Evolutionary conservation across 1,284 basidiomycete genomes (phyloP).

Genomic region (Cryptococcus sp.): DNA sequence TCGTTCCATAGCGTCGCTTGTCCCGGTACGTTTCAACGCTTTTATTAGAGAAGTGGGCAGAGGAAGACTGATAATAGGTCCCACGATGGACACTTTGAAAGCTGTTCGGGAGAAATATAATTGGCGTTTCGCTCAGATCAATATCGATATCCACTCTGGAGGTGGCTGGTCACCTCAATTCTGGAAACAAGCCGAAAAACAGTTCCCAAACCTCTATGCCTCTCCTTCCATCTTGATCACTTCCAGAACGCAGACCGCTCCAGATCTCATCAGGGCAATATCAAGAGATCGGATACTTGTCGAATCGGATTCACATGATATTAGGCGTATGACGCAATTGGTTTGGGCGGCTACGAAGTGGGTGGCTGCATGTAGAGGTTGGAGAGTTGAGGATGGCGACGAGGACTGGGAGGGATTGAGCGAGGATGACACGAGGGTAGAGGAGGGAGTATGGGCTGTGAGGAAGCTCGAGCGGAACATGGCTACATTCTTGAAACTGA

Average conservation of each 20-base stretch:
- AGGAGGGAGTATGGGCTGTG: conserved; percentile 14
- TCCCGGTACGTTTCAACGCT: conserved; percentile 25
- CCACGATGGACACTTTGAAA: conserved; percentile 43
- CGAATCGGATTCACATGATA: conserved; percentile 48
- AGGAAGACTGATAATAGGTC: conserved; percentile 21
- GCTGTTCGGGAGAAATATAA: conserved; percentile 30
- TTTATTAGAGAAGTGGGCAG: not conserved
- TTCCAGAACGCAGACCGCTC: conserved; percentile 35
- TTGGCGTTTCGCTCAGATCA: conserved; percentile 31
- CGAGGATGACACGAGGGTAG: conserved; percentile 18
- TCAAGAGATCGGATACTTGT: conserved; percentile 44
- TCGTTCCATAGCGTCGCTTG: conserved; percentile 49
- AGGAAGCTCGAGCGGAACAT: conserved; percentile 45
- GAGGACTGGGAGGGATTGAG: conserved; percentile 1
- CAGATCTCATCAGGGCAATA: conserved; percentile 38
- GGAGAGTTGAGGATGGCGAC: conserved; percentile 37
- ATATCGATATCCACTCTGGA: conserved; percentile 47
- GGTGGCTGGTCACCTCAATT: conserved; percentile 43
- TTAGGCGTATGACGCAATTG: conserved; percentile 22
- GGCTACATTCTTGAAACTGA: conserved; percentile 40
- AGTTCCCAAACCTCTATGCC: conserved; percentile 47
- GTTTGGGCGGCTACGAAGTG: conserved; percentile 43
- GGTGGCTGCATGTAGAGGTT: conserved; percentile 36
- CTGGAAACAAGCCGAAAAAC: conserved; percentile 28
- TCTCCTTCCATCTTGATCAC: conserved; percentile 50